These are phyloP conservation scores for Microdochium paspali DNA, from an alignment of 2,329 filamentous ascomycete genomes.

Conservation along the genomic window DNA sequence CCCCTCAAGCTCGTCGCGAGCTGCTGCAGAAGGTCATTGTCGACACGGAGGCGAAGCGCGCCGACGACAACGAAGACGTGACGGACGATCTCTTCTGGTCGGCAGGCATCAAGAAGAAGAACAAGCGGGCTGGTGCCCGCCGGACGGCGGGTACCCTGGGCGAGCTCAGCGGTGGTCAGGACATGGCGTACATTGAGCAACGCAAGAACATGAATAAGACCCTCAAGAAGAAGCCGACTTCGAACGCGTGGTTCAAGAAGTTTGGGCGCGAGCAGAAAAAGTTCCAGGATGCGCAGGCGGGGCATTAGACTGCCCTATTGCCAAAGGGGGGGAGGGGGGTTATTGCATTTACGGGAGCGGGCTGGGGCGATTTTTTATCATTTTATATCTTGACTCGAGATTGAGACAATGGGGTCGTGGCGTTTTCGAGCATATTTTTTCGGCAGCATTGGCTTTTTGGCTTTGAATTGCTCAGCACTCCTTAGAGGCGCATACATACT, in stretches of 20 bases:
- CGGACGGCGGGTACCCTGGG: slow-evolving; percentile 78
- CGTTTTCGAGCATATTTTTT: no score
- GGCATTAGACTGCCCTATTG: not conserved
- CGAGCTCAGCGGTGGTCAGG: slow-evolving; percentile 82
- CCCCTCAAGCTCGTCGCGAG: slow-evolving; percentile 71
- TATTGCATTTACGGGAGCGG: no score
- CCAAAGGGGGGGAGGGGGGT: no score
- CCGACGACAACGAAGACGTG: slow-evolving; percentile 58
- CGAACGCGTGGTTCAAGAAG: slow-evolving; percentile 57
- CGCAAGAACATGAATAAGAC: slow-evolving; percentile 64
- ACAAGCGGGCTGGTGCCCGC: slow-evolving; percentile 49
- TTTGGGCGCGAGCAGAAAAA: slow-evolving; percentile 52
- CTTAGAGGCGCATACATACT: no score
- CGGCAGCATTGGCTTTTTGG: no score
- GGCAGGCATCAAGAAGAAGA: slow-evolving; percentile 13
- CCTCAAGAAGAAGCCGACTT: slow-evolving; percentile 52
- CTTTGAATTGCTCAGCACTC: no score
- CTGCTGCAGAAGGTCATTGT: slow-evolving; percentile 83
- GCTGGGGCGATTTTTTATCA: no score
- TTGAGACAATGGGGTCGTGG: no score
- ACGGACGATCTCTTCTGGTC: slow-evolving; percentile 29
- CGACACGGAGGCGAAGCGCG: slow-evolving; percentile 62
- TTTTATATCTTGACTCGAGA: no score
- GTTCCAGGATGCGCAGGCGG: slow-evolving; percentile 22
- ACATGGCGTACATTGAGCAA: slow-evolving; percentile 93